Evolutionary conservation across 148 eudicot species (phyloP).

Genomic region (Cornus controversa): DNA sequence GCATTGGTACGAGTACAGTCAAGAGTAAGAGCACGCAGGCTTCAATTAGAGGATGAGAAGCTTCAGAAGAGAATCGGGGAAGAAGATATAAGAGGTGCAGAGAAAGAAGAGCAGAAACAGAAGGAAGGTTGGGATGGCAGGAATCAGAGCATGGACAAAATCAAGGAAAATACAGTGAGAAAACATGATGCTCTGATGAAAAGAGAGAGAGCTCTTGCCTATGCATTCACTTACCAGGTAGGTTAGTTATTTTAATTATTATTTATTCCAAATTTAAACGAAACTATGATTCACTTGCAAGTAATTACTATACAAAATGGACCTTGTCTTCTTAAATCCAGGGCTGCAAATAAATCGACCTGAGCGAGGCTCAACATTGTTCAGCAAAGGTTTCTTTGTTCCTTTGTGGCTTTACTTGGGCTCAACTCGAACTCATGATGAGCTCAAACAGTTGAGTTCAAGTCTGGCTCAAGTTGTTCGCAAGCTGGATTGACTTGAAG

Average conservation of each 20-base stretch:
- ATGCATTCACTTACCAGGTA: constrained; percentile 76
- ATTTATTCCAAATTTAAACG: too few species aligned
- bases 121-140: constrained; percentile 37
- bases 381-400: too few species aligned
- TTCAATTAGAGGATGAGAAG: constrained; percentile 44
- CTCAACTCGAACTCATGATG: too few species aligned
- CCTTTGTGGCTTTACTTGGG: too few species aligned
- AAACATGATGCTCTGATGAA: constrained; percentile 57
- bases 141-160: constrained; percentile 35
- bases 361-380: too few species aligned
- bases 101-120: constrained; percentile 10
- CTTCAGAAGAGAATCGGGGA: constrained; percentile 26
- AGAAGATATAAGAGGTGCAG: constrained; percentile 10
- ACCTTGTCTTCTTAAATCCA: too few species aligned
- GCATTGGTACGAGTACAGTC: constrained; percentile 91
- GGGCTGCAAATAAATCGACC: too few species aligned
- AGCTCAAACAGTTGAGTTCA: too few species aligned
- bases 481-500: too few species aligned
- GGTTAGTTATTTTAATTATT: background rate
- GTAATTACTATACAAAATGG: too few species aligned
- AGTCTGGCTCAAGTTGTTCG: too few species aligned
- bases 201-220: constrained; percentile 80
- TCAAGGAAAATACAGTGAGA: constrained; percentile 36
- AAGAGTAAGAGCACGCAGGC: constrained; percentile 72
- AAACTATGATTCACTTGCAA: too few species aligned